These are phyloP conservation scores for Nemania bipapillata DNA, from an alignment of 2,329 filamentous ascomycete species.

Conservation along the genomic window DNA sequence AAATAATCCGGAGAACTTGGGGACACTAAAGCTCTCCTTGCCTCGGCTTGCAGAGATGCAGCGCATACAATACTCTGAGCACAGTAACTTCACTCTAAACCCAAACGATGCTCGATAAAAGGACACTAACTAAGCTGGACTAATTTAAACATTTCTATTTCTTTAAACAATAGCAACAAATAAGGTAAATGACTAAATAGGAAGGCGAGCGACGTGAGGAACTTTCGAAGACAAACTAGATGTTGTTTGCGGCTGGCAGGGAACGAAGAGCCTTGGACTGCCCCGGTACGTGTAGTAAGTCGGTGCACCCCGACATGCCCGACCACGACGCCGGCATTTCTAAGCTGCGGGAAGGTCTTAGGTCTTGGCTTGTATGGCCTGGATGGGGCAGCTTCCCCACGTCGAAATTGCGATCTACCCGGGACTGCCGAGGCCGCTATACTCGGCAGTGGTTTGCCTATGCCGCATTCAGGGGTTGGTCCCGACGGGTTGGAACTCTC, in stretches of 20 bases:
- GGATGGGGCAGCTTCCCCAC: background rate
- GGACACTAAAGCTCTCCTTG: too few relatives aligned
- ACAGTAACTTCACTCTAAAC: too few relatives aligned
- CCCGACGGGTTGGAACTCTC: background rate
- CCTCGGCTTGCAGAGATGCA: too few relatives aligned
- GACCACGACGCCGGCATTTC: background rate
- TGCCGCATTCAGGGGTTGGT: background rate
- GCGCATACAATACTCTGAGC: too few relatives aligned
- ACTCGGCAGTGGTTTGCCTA: background rate
- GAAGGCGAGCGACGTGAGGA: too few relatives aligned
- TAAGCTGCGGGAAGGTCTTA: background rate
- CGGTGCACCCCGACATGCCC: background rate
- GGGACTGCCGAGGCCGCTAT: background rate
- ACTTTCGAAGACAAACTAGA: background rate
- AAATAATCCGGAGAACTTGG: too few relatives aligned
- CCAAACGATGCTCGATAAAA: too few relatives aligned
- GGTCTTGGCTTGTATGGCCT: background rate
- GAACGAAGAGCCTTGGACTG: background rate
- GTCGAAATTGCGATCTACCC: background rate
- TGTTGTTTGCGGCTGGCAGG: background rate
- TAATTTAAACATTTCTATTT: too few relatives aligned
- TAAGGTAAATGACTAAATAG: too few relatives aligned
- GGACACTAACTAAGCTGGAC: too few relatives aligned
- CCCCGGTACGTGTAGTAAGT: background rate
- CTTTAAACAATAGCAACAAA: too few relatives aligned